Evolutionary conservation across 2,329 filamentous ascomycete species (phyloP), one percentile per base, ranked within the genome.

Genomic region (Thielaviopsis ethacetica): DNA sequence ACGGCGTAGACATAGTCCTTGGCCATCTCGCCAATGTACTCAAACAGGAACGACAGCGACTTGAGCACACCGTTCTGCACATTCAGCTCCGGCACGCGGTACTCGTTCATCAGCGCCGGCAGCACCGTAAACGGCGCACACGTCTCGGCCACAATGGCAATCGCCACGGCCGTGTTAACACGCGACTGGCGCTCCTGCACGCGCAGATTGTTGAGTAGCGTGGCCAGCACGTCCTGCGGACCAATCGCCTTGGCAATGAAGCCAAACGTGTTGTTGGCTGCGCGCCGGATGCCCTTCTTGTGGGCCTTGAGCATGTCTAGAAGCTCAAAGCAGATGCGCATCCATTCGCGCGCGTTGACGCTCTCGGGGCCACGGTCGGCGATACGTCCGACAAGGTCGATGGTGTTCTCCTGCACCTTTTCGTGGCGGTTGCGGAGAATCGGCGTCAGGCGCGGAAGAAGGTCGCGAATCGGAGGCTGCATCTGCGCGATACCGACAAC

Each of bases 1-100:
- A 98, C 91, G 19, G 94, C 93, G 68, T 98, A 98, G 68, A 98
- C 93, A 70, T 98, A 98, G 72, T 98, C 93, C 74, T 97, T 98
- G 63, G 90, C 89, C 93, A 98, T 97, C 72, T 98, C 93, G 63
- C 93, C 93, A 70, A 98, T 98, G 73, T 98, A 98, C 69, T 98
- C 93, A 68, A 97, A 98, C 62, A 98, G 78, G 79, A 98, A 98
- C 6, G 88, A 94, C 57, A 98, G 79, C 5, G 91, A 91, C 71
- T 98, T 98, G 68, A 98, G 83, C 38, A 98, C 93, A 73, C 93
- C 93, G 66, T 98, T 98, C 70, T 98, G 93, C 26, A 98, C 93
- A 69, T 98, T 98, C 64, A 98, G 84, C 72, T 98, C 93, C 0
- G 93, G 93, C 9, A 98, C 93, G 58, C 93, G 86, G 72, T 98